Percentiles rank a stretch among this genome's conserved stretches.
These are phyloP conservation scores for Taphrina sp. DNA, from an alignment of 1,139 yeast genomes.

Conservation along the genomic window DNA sequence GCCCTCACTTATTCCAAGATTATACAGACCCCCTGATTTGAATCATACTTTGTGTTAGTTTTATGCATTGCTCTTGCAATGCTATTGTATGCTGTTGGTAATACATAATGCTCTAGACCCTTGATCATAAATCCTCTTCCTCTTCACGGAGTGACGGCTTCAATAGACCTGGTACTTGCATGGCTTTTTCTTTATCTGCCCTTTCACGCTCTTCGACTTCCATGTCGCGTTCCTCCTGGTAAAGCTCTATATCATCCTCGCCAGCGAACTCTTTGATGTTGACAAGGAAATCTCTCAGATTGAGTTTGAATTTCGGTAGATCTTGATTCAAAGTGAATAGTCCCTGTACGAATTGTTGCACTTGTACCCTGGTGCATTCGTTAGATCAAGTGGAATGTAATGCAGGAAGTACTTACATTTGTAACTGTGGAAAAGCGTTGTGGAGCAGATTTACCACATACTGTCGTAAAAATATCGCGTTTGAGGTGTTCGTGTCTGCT, in stretches of 20 bases:
- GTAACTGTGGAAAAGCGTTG: constrained; percentile 87
- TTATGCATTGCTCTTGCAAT: no score
- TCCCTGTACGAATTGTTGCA: constrained; percentile 75
- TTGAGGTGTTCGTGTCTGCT: constrained; percentile 83
- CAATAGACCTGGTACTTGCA: constrained; percentile 86
- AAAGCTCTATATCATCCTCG: constrained; percentile 75
- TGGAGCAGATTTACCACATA: constrained; percentile 78
- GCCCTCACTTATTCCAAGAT: no score
- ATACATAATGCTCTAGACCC: neutral
- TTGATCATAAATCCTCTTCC: constrained; percentile 12
- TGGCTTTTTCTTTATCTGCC: constrained; percentile 74
- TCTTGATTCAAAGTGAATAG: constrained; percentile 68
- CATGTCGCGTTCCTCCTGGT: constrained; percentile 86
- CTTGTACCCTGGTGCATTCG: constrained; percentile 51
- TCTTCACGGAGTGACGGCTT: constrained; percentile 54
- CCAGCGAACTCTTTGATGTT: constrained; percentile 97
- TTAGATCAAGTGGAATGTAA: no score
- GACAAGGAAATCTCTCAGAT: constrained; percentile 90
- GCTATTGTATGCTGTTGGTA: neutral
- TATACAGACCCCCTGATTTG: no score
- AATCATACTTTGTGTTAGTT: no score
- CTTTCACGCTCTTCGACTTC: constrained; percentile 68
- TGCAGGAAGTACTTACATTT: constrained; percentile 46
- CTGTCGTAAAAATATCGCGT: constrained; percentile 73
- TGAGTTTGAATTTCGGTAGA: constrained; percentile 72